These are phyloP conservation scores for Coleophoma crateriformis DNA, from an alignment of 2,329 filamentous ascomycete genomes.

Conservation along the genomic window DNA sequence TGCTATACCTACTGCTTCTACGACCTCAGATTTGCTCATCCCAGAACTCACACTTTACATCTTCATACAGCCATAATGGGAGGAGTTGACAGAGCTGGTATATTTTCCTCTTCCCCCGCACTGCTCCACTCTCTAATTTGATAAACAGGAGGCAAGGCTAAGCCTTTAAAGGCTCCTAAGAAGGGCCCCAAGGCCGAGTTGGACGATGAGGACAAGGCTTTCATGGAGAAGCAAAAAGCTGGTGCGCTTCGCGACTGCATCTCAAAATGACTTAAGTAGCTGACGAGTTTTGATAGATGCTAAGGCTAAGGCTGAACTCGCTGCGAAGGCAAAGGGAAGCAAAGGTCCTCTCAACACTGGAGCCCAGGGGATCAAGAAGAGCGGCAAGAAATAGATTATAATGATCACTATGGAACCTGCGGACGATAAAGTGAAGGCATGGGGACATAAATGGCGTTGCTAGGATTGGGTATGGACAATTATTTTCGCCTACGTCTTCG, in stretches of 20 bases:
- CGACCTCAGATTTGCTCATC: not conserved
- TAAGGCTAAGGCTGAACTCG: constrained; percentile 79
- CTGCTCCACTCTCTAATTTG: constrained; percentile 10
- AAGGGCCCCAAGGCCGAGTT: constrained; percentile 70
- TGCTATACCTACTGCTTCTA: not conserved
- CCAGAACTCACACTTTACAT: not conserved
- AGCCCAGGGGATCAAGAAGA: constrained; percentile 92
- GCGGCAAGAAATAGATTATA: constrained; percentile 74
- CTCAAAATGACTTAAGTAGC: constrained; percentile 1
- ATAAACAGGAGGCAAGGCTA: constrained; percentile 67
- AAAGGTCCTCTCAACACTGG: constrained; percentile 87
- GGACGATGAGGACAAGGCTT: constrained; percentile 82
- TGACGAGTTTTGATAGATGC: constrained; percentile 48
- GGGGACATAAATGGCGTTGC: not conserved
- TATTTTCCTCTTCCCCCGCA: constrained; percentile 8
- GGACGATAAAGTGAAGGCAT: not conserved
- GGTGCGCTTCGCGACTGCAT: constrained; percentile 48
- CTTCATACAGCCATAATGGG: constrained; percentile 44
- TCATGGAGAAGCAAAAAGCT: constrained; percentile 76
- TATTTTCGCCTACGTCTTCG: no score
- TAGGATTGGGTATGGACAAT: not conserved
- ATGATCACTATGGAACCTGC: not conserved
- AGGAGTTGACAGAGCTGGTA: constrained; percentile 62
- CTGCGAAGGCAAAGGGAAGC: constrained; percentile 68
- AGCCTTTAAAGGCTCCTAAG: constrained; percentile 85